Conservation (phyloP, 176 grass and related monocot species). For the Juncus effusus region DNA sequence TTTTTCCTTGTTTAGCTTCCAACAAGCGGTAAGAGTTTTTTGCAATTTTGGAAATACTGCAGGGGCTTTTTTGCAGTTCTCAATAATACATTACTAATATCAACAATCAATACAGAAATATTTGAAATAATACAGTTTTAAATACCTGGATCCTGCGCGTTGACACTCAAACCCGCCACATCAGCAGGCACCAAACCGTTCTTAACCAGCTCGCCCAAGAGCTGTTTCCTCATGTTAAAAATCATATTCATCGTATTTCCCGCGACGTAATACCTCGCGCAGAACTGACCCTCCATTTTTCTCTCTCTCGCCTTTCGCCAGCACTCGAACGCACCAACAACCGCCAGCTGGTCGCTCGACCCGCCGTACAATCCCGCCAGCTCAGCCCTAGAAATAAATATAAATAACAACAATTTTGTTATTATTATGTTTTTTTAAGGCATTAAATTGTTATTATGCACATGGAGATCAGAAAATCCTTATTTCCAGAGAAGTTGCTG, state of each 20-base stretch:
- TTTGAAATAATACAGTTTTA: too few species aligned
- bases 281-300: slow-evolving; percentile 75
- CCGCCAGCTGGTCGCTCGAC: slow-evolving; percentile 79
- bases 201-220: slow-evolving; percentile 64
- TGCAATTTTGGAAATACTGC: too few species aligned
- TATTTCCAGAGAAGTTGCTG: too few species aligned
- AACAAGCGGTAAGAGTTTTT: too few species aligned
- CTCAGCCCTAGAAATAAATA: slow-evolving; percentile 50
- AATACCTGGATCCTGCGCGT: slow-evolving; percentile 82
- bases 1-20: too few species aligned
- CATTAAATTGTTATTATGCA: too few species aligned
- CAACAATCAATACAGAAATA: too few species aligned
- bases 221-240: slow-evolving; percentile 79
- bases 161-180: slow-evolving; percentile 65
- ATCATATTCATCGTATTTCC: slow-evolving; percentile 82
- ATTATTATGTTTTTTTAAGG: too few species aligned
- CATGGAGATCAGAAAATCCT: too few species aligned
- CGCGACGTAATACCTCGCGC: slow-evolving; percentile 70
- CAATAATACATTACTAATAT: too few species aligned
- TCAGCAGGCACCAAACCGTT: slow-evolving; percentile 83
- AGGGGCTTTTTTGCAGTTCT: too few species aligned
- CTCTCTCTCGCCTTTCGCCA: slow-evolving; percentile 77
- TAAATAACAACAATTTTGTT: too few species aligned
- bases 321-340: slow-evolving; percentile 86
- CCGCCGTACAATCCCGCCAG: slow-evolving; percentile 92